Conservation (phyloP, 805 yeast species). For the Pichia eremophila region DNA sequence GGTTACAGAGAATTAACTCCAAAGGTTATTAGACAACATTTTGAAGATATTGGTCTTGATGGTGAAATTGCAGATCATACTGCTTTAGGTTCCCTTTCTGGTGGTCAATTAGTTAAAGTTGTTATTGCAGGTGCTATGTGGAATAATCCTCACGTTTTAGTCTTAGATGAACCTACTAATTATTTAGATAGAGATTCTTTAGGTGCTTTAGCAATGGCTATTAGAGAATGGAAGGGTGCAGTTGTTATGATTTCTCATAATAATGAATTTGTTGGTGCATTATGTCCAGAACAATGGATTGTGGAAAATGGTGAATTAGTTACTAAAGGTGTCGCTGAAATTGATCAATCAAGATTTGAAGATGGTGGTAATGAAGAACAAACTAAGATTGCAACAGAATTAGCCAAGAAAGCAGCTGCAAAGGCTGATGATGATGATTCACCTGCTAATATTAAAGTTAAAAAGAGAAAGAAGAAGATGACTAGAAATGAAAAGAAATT, state of each 20-base stretch:
- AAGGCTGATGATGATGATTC: slow-evolving; percentile 59
- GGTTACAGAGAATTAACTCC: slow-evolving; percentile 95
- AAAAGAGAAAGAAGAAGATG: slow-evolving; percentile 81
- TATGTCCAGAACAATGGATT: slow-evolving; percentile 98
- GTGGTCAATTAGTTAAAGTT: slow-evolving; percentile 96
- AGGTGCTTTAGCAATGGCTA: slow-evolving; percentile 96
- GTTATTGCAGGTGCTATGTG: slow-evolving; percentile 99
- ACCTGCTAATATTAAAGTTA: slow-evolving; percentile 92
- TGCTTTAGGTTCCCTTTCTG: slow-evolving; percentile 91
- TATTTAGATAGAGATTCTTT: slow-evolving; percentile 95
- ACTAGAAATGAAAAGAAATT: slow-evolving; percentile 92
- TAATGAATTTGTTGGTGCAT: slow-evolving; percentile 91
- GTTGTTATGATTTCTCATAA: slow-evolving; percentile 98
- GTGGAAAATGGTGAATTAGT: slow-evolving; percentile 88
- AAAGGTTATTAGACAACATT: slow-evolving; percentile 88
- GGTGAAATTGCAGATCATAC: slow-evolving; percentile 98
- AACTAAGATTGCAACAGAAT: slow-evolving; percentile 35
- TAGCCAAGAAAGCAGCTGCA: slow-evolving; percentile 37
- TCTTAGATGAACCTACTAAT: slow-evolving; percentile 96
- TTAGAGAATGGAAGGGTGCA: slow-evolving; percentile 97
- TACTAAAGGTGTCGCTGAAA: slow-evolving; percentile 68
- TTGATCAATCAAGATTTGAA: slow-evolving; percentile 74
- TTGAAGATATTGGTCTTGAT: slow-evolving; percentile 94
- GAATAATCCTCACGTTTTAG: slow-evolving; percentile 96
- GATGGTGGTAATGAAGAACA: slow-evolving; percentile 49